Conservation (phyloP, 164 flowering plant species). For the Stephania yunnanensis region DNA sequence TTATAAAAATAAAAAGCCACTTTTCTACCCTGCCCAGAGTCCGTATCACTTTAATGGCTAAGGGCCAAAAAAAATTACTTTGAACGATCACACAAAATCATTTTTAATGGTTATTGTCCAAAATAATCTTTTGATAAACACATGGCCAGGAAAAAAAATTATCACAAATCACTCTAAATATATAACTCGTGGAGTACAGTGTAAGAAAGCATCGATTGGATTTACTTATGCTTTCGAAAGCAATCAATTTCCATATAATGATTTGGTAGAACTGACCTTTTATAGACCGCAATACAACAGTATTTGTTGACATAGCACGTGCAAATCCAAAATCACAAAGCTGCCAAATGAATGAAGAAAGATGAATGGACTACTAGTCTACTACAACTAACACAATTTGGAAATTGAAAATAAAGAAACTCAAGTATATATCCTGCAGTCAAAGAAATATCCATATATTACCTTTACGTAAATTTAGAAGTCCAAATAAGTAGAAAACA, state of each 20-base stretch:
- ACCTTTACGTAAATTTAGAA: not conserved
- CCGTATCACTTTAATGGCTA: too few relatives aligned
- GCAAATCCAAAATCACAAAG: conserved; percentile 99
- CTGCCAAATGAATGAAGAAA: conserved; percentile 33
- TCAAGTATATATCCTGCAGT: not conserved
- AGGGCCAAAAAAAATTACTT: too few relatives aligned
- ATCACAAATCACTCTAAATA: not conserved
- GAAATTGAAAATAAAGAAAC: not conserved
- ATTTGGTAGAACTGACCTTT: conserved; percentile 49
- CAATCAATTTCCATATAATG: not conserved
- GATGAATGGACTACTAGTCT: not conserved
- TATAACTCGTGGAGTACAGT: not conserved
- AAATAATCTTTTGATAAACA: too few relatives aligned
- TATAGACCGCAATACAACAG: conserved; percentile 90
- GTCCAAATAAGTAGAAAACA: not conserved
- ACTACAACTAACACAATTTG: not conserved
- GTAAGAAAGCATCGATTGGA: not conserved
- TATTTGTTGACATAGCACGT: conserved; percentile 94
- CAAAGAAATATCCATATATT: not conserved
- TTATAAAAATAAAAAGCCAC: too few relatives aligned
- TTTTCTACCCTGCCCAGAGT: too few relatives aligned
- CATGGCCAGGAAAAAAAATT: too few relatives aligned
- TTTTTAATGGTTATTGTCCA: too few relatives aligned
- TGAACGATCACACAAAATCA: too few relatives aligned
- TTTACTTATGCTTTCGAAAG: not conserved